phyloP scores from a whole-genome alignment of 805 yeast genomes.

The Kodamaea kakaduensis region DNA sequence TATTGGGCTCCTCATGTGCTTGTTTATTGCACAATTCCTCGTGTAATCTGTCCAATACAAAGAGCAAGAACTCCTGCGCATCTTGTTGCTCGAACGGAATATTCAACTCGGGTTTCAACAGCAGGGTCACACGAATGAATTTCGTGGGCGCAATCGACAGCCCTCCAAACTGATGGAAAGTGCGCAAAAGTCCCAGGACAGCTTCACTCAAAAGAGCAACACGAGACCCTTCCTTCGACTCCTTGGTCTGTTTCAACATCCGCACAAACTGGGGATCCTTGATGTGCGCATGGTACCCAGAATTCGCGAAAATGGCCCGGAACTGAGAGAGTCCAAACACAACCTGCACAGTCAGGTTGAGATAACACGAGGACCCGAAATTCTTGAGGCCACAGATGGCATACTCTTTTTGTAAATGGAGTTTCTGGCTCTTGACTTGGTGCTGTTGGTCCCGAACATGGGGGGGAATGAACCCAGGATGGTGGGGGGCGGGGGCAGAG shows the following conservation, averaged over 20 bases:
- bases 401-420: slow-evolving; percentile 32
- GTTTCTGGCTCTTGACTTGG: slow-evolving; percentile 11
- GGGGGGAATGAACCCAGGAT: slow-evolving; percentile 20
- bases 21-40: slow-evolving; percentile 50
- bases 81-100: slow-evolving; percentile 80
- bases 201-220: slow-evolving; percentile 43
- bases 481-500: neutral
- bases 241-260: slow-evolving; percentile 19
- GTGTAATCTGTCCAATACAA: slow-evolving; percentile 63
- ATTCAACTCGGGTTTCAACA: slow-evolving; percentile 59
- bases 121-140: slow-evolving; percentile 50
- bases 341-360: slow-evolving; percentile 70
- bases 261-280: slow-evolving; percentile 28
- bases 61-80: slow-evolving; percentile 70
- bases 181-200: slow-evolving; percentile 50
- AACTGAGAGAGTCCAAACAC: slow-evolving; percentile 53
- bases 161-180: slow-evolving; percentile 57
- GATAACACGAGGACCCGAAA: slow-evolving; percentile 71
- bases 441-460: slow-evolving; percentile 25
- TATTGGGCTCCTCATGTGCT: slow-evolving; percentile 24
- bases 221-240: slow-evolving; percentile 15
- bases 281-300: slow-evolving; percentile 41
- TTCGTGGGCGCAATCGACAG: slow-evolving; percentile 61
- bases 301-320: slow-evolving; percentile 45
- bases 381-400: slow-evolving; percentile 62